These are phyloP conservation scores for Pyrenophora teres DNA, from an alignment of 2,329 filamentous ascomycete genomes.

Conservation along the genomic window DNA sequence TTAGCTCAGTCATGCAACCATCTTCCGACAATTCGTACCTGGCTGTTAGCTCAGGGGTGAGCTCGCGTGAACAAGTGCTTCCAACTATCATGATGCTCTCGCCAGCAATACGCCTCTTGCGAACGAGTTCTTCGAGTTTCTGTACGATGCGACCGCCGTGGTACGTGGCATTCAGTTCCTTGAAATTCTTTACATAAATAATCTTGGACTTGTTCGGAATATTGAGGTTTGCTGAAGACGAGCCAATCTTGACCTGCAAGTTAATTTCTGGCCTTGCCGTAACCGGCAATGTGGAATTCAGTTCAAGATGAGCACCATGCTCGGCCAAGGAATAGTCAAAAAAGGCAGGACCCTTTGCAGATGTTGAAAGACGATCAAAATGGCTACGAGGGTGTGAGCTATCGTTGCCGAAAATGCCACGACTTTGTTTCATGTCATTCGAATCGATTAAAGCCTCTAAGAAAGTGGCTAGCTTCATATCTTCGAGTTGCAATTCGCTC, in stretches of 20 bases:
- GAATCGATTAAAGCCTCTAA: conserved; percentile 43
- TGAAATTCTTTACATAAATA: conserved; percentile 79
- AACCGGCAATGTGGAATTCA: conserved; percentile 30
- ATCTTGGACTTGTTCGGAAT: conserved; percentile 61
- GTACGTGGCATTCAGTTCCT: conserved; percentile 71
- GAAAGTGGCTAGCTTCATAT: conserved; percentile 43
- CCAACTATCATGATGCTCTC: conserved; percentile 77
- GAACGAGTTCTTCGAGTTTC: conserved; percentile 72
- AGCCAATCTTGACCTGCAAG: conserved; percentile 27
- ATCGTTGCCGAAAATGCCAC: conserved; percentile 12
- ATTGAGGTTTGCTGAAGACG: conserved; percentile 18
- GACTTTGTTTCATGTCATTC: conserved; percentile 36
- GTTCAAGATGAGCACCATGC: conserved; percentile 27
- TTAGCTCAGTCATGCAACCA: conserved; percentile 6
- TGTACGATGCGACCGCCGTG: conserved; percentile 72
- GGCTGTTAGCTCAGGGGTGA: conserved; percentile 50
- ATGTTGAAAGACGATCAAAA: conserved; percentile 1
- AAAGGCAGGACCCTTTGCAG: conserved; percentile 26
- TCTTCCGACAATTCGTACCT: conserved; percentile 14
- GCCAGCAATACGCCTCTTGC: conserved; percentile 72
- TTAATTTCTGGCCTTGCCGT: conserved; percentile 18
- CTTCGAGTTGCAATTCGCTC: conserved; percentile 42
- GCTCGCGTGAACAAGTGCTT: conserved; percentile 66
- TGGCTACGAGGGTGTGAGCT: background rate
- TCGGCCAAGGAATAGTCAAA: conserved; percentile 38